Conservation (phyloP, 257 asterid species). For the Forsythia viridissima region DNA sequence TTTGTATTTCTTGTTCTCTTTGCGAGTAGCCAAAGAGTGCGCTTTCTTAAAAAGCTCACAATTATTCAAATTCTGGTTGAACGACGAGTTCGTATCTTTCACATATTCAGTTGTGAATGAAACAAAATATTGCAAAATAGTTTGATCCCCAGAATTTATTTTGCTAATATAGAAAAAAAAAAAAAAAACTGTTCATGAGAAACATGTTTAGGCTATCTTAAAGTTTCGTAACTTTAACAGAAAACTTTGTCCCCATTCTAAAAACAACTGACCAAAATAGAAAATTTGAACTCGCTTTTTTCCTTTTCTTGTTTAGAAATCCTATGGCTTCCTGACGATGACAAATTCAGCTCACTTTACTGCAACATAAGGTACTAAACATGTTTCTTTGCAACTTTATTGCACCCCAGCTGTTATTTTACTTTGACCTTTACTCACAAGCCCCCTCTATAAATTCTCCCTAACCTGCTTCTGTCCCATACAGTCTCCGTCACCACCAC, state of each 20-base stretch:
- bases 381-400: constrained; percentile 24
- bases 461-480: neutral
- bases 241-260: constrained; percentile 10
- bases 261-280: constrained; percentile 28
- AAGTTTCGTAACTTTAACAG: neutral
- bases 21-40: too few species aligned
- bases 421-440: constrained; percentile 17
- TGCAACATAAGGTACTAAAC: constrained; percentile 26
- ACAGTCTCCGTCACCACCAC: constrained; percentile 1
- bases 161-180: neutral
- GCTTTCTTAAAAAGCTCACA: neutral
- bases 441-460: constrained; percentile 36
- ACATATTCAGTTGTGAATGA: neutral
- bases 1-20: neutral
- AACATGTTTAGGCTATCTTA: constrained; percentile 7
- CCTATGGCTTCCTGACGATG: constrained; percentile 19
- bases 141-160: neutral
- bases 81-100: neutral
- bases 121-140: neutral
- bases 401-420: neutral
- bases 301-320: constrained; percentile 11
- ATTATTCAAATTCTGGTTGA: neutral
- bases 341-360: constrained; percentile 27
- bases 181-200: constrained; percentile 3
- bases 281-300: constrained; percentile 13